phyloP scores from a whole-genome alignment of 345 rosid genomes.

The Brassica incana region DNA sequence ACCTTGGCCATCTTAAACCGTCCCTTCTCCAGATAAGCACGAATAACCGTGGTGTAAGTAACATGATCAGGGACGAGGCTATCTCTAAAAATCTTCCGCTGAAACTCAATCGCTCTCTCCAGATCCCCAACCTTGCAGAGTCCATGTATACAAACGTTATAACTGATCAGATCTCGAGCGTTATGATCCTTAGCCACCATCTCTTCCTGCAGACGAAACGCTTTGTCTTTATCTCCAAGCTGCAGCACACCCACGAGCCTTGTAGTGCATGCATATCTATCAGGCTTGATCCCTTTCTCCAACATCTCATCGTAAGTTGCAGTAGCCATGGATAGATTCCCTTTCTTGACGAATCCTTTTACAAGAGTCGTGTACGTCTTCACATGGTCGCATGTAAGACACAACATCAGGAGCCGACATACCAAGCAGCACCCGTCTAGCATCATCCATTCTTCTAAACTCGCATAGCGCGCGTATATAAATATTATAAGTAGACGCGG shows the following conservation, averaged over 20 bases:
- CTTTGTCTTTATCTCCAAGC: slow-evolving; percentile 51
- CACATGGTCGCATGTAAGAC: slow-evolving; percentile 53
- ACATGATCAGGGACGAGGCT: slow-evolving; percentile 63
- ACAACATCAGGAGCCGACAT: slow-evolving; percentile 61
- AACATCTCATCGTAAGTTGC: slow-evolving; percentile 60
- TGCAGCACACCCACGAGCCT: slow-evolving; percentile 53
- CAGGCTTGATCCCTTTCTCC: slow-evolving; percentile 55
- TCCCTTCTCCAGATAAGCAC: slow-evolving; percentile 54
- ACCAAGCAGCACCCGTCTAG: slow-evolving; percentile 44
- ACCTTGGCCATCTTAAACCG: slow-evolving; percentile 51
- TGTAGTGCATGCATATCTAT: slow-evolving; percentile 53
- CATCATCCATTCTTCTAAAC: slow-evolving; percentile 51
- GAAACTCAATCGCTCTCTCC: slow-evolving; percentile 47
- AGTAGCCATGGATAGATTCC: slow-evolving; percentile 50
- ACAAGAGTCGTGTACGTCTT: slow-evolving; percentile 65
- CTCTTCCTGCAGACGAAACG: slow-evolving; percentile 59
- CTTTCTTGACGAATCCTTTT: slow-evolving; percentile 53
- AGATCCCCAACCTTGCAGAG: slow-evolving; percentile 52
- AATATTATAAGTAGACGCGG: slow-evolving; percentile 50
- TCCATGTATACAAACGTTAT: slow-evolving; percentile 59
- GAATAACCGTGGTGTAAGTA: slow-evolving; percentile 65
- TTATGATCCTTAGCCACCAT: slow-evolving; percentile 48
- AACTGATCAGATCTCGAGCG: slow-evolving; percentile 52
- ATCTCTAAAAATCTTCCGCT: slow-evolving; percentile 49
- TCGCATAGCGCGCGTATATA: slow-evolving; percentile 52